Conservation (phyloP, 2,329 filamentous ascomycete species). For the Aspergillaceae sp. region DNA sequence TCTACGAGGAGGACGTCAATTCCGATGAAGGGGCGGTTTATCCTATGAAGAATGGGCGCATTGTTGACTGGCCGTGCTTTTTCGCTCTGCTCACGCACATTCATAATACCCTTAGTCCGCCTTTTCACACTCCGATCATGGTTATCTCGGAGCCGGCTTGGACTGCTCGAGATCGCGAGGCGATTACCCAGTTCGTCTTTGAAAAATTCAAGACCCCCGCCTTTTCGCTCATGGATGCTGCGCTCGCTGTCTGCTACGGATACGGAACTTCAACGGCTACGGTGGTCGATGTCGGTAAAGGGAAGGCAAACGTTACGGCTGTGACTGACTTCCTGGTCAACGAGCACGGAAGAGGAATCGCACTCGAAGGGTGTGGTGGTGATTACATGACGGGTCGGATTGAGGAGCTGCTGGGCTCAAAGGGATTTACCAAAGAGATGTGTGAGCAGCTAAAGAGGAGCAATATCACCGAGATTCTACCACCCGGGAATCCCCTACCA, state of each 20-base stretch:
- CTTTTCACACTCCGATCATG: conserved; percentile 89
- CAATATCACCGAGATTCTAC: conserved; percentile 54
- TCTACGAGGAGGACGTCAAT: conserved; percentile 82
- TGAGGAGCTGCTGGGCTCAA: conserved; percentile 53
- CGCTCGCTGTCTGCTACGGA: conserved; percentile 68
- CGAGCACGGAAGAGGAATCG: conserved; percentile 54
- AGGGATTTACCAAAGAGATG: conserved; percentile 53
- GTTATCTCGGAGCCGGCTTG: conserved; percentile 84
- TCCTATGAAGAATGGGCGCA: conserved; percentile 71
- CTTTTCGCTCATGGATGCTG: conserved; percentile 82
- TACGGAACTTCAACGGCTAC: conserved; percentile 78
- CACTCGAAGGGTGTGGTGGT: conserved; percentile 65
- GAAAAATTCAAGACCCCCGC: conserved; percentile 94
- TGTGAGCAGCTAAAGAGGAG: conserved; percentile 59
- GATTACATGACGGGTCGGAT: conserved; percentile 75
- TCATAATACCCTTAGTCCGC: conserved; percentile 78
- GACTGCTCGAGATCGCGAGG: conserved; percentile 79
- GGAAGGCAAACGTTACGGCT: conserved; percentile 88
- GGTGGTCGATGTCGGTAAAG: conserved; percentile 81
- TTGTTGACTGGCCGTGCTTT: conserved; percentile 86
- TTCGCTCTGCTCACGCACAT: conserved; percentile 89
- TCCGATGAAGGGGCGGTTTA: conserved; percentile 84
- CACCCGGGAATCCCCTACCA: conserved; percentile 46
- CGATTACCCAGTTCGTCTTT: conserved; percentile 87
- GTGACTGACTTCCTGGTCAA: conserved; percentile 74